Conservation (phyloP, 2,329 filamentous ascomycete genomes). For the Penicillium sp. region DNA sequence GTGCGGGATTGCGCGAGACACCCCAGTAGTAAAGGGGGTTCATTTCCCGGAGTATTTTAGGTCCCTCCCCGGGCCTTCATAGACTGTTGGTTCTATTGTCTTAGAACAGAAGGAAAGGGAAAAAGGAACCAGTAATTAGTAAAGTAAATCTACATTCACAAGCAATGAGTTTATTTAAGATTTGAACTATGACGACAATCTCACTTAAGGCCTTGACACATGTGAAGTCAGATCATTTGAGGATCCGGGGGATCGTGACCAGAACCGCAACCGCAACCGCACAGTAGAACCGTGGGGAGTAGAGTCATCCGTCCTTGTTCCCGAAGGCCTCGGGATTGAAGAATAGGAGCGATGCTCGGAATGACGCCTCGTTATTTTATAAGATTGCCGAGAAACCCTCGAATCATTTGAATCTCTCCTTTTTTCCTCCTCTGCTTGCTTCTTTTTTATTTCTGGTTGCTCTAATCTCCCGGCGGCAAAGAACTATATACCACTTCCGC, state of each 20-base stretch:
- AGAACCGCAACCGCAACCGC: background rate
- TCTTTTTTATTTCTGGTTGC: background rate
- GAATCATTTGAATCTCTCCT: background rate
- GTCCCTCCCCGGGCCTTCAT: background rate
- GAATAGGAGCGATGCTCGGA: background rate
- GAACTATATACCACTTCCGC: conserved; percentile 29
- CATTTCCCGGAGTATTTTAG: conserved; percentile 15
- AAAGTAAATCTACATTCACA: conserved; percentile 2
- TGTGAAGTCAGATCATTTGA: conserved; percentile 23
- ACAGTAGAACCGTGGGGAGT: conserved; percentile 5
- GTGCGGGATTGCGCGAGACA: background rate
- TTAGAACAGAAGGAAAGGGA: background rate
- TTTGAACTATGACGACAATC: conserved; percentile 20
- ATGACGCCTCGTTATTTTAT: conserved; percentile 6
- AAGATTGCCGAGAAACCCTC: conserved; percentile 14
- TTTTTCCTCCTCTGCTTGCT: conserved; percentile 2
- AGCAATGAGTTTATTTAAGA: background rate
- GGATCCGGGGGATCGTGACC: conserved; percentile 15
- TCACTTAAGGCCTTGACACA: conserved; percentile 6
- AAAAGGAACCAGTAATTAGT: background rate
- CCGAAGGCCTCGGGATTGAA: conserved; percentile 30
- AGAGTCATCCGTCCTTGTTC: conserved; percentile 24
- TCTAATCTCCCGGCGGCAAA: conserved; percentile 2
- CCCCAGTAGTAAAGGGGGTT: background rate
- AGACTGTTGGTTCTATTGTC: background rate